phyloP scores from a whole-genome alignment of 108 stramenopile genomes.

The Skeletonema marinoi region DNA sequence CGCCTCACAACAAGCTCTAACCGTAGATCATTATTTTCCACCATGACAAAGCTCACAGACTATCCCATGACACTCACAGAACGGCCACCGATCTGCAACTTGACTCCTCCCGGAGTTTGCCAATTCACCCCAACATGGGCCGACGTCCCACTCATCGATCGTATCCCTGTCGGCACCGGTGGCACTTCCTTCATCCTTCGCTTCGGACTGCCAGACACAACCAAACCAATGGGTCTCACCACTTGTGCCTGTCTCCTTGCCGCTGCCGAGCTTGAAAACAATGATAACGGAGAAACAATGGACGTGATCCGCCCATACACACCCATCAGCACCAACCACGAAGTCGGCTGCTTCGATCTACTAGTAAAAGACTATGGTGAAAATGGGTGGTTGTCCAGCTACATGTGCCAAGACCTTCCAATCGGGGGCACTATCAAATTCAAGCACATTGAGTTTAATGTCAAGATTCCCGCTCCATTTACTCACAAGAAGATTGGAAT shows the following conservation, averaged over 20 bases:
- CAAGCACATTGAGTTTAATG: conserved; percentile 89
- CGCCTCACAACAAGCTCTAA: background rate
- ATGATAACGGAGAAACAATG: conserved; percentile 44
- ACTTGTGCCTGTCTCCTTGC: conserved; percentile 94
- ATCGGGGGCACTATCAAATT: conserved; percentile 59
- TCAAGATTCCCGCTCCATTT: conserved; percentile 87
- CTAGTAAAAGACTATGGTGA: conserved; percentile 85
- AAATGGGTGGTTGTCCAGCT: conserved; percentile 59
- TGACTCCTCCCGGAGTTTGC: conserved; percentile 72
- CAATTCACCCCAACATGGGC: conserved; percentile 70
- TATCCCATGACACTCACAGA: conserved; percentile 36
- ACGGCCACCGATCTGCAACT: conserved; percentile 30
- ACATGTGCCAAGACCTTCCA: conserved; percentile 57
- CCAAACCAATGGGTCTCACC: conserved; percentile 64
- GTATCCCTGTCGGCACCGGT: conserved; percentile 30
- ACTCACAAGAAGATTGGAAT: conserved; percentile 85
- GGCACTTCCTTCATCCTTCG: conserved; percentile 68
- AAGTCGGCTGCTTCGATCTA: conserved; percentile 90
- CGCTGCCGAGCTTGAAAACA: conserved; percentile 58
- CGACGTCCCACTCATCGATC: conserved; percentile 60
- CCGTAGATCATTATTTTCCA: background rate
- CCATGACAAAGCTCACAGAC: background rate
- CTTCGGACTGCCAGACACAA: conserved; percentile 69
- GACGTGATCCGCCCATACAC: conserved; percentile 92
- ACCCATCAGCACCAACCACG: conserved; percentile 88